Evolutionary conservation across 306 rosid genomes (phyloP), one percentile per base, ranked within the genome.

Genomic region (Rosa multiflora): DNA sequence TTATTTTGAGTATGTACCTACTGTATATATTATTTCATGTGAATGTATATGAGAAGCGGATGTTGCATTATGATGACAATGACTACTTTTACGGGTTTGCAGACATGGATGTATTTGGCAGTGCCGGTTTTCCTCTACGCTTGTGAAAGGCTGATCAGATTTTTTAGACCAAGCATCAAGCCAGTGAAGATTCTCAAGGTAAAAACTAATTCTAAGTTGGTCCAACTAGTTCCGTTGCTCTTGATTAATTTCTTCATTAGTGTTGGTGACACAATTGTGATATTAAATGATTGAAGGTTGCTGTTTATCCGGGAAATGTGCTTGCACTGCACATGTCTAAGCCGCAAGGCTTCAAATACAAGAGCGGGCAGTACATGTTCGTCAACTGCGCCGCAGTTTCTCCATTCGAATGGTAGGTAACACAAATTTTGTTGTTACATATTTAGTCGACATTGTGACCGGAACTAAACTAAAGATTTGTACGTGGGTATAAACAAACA

Each of bases 351-450:
- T 86, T 88, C 82, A 84, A 79, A 61, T 82, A 88, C 84, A 86
- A 82, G 74, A 88, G 92, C 61, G 92, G 92, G 11, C 92, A 88
- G 71, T 88, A 88, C 85, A 86, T 86, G 87, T 88, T 88, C 72
- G 87, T 88, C 83, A 88, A 88, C 77, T 88, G 92, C 59, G 58
- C 84, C 20, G 88, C 88, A 1, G 88, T 88, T 29, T 88, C 92
- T 10, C 83, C 90, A 3, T 88, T 88, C 20, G 92, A 88, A 72
- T 88, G 92, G 92, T 88, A 76, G 7, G 82, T 71, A 52, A 29
- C 40, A 12, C 35, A 6, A 1, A 13, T 32, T 40, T 43, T 29
- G 35, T 58, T 62, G 11, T 56, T 1, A 56, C 63, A 3, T 2
- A 55, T 6, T 55, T 20, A 21, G 29, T n/a, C 21, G 5, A 56